Conservation (phyloP, 2,329 filamentous ascomycete species). For the Monilinia vaccinii-corymbosi region DNA sequence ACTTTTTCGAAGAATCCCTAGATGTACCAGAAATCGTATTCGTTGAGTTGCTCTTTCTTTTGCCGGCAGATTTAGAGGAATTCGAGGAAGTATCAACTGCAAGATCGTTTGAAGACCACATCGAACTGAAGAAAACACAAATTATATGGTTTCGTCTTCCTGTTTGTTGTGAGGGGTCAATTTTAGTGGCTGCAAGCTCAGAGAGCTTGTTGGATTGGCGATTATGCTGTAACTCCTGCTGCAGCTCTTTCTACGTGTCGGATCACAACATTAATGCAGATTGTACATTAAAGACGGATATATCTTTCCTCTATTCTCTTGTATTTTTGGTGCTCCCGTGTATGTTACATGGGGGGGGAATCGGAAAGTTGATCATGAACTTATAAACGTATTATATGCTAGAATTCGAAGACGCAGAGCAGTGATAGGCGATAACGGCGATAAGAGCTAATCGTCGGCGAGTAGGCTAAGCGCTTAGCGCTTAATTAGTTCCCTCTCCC, state of each 20-base stretch:
- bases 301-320: background rate
- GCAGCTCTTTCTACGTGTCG: conserved; percentile 3
- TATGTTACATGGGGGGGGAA: background rate
- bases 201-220: background rate
- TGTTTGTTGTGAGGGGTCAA: conserved; percentile 5
- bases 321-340: background rate
- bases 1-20: conserved; percentile 49
- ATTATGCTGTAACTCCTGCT: conserved; percentile 3
- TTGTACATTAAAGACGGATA: background rate
- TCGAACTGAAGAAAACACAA: conserved; percentile 25
- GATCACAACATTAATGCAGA: conserved; percentile 7
- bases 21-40: background rate
- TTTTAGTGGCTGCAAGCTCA: conserved; percentile 7
- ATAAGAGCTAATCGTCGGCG: background rate
- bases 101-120: conserved; percentile 25
- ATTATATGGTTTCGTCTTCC: conserved; percentile 11
- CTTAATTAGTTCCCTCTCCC: too few relatives aligned
- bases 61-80: conserved; percentile 7
- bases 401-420: background rate
- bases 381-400: background rate
- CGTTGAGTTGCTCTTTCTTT: conserved; percentile 17
- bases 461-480: too few relatives aligned
- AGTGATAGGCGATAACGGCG: conserved; percentile 5
- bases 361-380: background rate
- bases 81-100: conserved; percentile 18